Conservation (phyloP, 305 asterid genomes). For the Fraxinus baroniana region DNA sequence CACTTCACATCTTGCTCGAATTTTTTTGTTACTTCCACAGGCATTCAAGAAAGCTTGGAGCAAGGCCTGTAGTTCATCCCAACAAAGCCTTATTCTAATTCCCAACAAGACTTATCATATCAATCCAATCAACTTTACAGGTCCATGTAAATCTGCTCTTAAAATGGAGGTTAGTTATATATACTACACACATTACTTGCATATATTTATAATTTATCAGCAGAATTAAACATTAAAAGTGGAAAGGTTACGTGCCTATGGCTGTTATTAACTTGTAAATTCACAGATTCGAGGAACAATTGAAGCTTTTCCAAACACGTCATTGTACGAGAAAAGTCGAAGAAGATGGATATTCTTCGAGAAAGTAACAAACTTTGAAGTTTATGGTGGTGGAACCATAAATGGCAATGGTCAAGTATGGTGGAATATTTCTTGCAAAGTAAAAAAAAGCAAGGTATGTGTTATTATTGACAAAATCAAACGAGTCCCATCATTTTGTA, state of each 20-base stretch:
- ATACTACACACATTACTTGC: neutral
- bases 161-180: neutral
- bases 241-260: neutral
- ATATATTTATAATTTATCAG: neutral
- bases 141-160: conserved; percentile 1
- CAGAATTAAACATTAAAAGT: neutral
- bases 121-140: neutral
- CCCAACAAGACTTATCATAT: neutral
- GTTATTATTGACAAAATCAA: neutral
- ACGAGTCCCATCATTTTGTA: neutral
- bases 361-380: conserved; percentile 43
- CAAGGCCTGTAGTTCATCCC: conserved; percentile 10
- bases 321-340: conserved; percentile 42
- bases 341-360: conserved; percentile 72
- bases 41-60: conserved; percentile 79
- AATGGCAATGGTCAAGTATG: conserved; percentile 84
- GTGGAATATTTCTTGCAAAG: conserved; percentile 86
- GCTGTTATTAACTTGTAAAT: neutral
- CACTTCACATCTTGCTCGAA: neutral
- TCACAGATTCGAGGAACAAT: conserved; percentile 67
- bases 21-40: conserved; percentile 29
- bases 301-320: conserved; percentile 46
- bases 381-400: conserved; percentile 76
- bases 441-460: conserved; percentile 54
- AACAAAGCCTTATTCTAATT: neutral